These are phyloP conservation scores for Penicillium sp. DNA, from an alignment of 2,329 filamentous ascomycete genomes.

Conservation along the genomic window DNA sequence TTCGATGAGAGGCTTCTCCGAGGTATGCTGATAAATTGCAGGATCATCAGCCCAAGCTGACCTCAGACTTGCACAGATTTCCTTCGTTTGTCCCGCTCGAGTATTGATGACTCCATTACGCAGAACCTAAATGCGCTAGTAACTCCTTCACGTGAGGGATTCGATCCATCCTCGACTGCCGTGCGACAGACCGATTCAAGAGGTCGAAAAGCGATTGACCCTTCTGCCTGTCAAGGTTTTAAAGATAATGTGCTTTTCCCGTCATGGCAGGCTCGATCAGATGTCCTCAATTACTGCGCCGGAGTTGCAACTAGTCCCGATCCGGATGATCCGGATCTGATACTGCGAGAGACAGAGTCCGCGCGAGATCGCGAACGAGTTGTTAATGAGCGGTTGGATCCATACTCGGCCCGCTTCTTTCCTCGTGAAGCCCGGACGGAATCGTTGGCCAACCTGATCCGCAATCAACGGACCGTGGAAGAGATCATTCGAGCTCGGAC, in stretches of 20 bases:
- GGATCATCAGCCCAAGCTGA: conserved; percentile 41
- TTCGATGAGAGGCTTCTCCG: conserved; percentile 69
- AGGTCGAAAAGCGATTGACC: conserved; percentile 58
- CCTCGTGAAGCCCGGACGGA: conserved; percentile 74
- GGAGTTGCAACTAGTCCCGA: conserved; percentile 85
- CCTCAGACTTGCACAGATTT: conserved; percentile 76
- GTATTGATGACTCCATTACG: conserved; percentile 89
- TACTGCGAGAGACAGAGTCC: conserved; percentile 69
- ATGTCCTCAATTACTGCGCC: conserved; percentile 87
- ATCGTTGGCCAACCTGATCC: conserved; percentile 69
- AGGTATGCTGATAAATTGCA: conserved; percentile 53
- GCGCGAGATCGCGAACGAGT: conserved; percentile 70
- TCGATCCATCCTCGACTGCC: conserved; percentile 78
- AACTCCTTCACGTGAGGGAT: conserved; percentile 70
- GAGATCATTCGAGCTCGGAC: conserved; percentile 77
- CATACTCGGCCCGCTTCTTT: conserved; percentile 86
- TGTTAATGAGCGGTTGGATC: conserved; percentile 86
- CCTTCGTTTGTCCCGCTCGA: conserved; percentile 77
- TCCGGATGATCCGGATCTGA: conserved; percentile 77
- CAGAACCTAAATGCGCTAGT: conserved; percentile 90
- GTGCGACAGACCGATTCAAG: conserved; percentile 58
- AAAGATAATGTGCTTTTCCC: conserved; percentile 80
- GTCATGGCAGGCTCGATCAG: conserved; percentile 79
- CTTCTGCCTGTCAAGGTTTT: conserved; percentile 68
- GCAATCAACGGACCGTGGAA: conserved; percentile 72